phyloP scores from a whole-genome alignment of 495 filamentous ascomycete species.

The Melanomma pulvis-pyrius region DNA sequence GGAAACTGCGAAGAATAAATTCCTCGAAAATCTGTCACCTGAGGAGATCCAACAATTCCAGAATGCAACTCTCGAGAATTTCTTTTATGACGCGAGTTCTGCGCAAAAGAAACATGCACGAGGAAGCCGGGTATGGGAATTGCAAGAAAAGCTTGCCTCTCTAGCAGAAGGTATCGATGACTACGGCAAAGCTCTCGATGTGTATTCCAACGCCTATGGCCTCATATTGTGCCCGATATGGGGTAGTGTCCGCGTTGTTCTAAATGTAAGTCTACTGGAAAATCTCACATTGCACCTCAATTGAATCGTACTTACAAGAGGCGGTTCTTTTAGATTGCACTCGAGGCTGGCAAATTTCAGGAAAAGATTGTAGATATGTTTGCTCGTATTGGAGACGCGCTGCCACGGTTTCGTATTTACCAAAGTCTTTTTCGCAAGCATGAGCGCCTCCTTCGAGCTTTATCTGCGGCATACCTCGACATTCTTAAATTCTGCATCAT shows the following conservation, averaged over 20 bases:
- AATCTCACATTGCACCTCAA: background rate
- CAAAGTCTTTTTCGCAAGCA: conserved; percentile 44
- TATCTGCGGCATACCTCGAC: conserved; percentile 49
- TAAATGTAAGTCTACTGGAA: conserved; percentile 39
- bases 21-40: conserved; percentile 17
- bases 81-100: conserved; percentile 44
- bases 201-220: conserved; percentile 44
- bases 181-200: conserved; percentile 50
- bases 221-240: conserved; percentile 48
- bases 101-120: conserved; percentile 39
- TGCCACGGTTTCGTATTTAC: conserved; percentile 46
- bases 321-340: conserved; percentile 32
- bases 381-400: conserved; percentile 46
- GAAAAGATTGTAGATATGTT: conserved; percentile 48
- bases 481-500: conserved; percentile 47
- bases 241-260: conserved; percentile 49
- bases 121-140: conserved; percentile 38
- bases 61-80: conserved; percentile 36
- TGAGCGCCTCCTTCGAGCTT: conserved; percentile 39
- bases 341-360: conserved; percentile 46
- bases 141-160: conserved; percentile 35
- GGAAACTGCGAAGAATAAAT: conserved; percentile 19
- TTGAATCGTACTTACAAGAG: background rate
- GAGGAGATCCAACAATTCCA: conserved; percentile 19
- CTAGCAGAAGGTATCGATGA: conserved; percentile 46